Evolutionary conservation across 768 basidiomycete genomes (phyloP), one percentile per base, ranked within the genome.

Genomic region (Roridomyces roridus): DNA sequence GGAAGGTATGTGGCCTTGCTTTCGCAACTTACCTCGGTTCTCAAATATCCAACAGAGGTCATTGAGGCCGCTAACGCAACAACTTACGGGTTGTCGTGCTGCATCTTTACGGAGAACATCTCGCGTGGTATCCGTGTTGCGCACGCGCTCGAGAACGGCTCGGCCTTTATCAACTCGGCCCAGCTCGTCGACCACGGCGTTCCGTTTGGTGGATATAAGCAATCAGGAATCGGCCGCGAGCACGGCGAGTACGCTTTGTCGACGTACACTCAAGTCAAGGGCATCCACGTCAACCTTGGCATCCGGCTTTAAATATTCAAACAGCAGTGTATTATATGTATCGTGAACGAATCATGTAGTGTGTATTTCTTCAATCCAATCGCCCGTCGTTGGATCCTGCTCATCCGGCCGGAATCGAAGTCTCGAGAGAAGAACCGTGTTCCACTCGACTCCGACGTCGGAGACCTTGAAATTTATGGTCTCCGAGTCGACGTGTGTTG

Each of bases 191-290:
- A 88, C 63, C 61, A 78, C 4, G 77, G 79, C 24, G 78, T 91
- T 18, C 91, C 93, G 0, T 94, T 94, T 67, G 93, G 93, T 58
- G 93, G 93, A 9, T 94, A 80, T 80, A 95, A 93, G 78, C 85
- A 89, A 66, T 86, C 84, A 34, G 92, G 91, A 56, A 86, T 92
- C 20, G 92, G 92, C 18, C 81, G 90, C 26, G 92, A 94, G 70
- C 70, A 88, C 36, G 92, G 92, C 26, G 86, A 91, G 58, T 90
- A 93, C 70, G 92, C 89, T 14, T 67, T 88, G 35, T 72, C 78
- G 35, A 82, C 83, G 84, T 89, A 88, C 70, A 85, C 84, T 1
- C 80, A 84, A 61, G 82, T 87, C 68, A 90, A 90, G 70, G 82
- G 84, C 23, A 85, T 91, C 1, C 87, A 89, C 55, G 77, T 89